Evolutionary conservation across 2,329 filamentous ascomycete species (phyloP).

Genomic region (Penicillium hordei): DNA sequence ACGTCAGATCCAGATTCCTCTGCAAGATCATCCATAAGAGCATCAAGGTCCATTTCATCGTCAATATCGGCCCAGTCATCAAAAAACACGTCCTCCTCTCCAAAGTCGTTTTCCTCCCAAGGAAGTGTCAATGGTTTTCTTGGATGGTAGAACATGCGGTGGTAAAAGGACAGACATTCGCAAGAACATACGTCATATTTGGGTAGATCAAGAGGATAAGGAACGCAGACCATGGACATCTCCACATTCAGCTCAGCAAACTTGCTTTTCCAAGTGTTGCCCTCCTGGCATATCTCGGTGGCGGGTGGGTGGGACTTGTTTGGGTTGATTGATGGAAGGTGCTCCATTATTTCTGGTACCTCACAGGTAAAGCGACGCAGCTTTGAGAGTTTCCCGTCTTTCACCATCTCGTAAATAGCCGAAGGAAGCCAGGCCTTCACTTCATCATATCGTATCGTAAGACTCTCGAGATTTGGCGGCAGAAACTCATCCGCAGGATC

Average conservation of each 20-base stretch:
- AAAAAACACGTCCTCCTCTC: background rate
- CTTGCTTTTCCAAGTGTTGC: conserved; percentile 2
- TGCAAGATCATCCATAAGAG: background rate
- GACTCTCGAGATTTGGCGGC: conserved; percentile 5
- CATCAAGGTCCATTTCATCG: background rate
- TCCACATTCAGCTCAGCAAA: conserved; percentile 5
- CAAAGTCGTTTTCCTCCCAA: background rate
- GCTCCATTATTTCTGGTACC: conserved; percentile 2
- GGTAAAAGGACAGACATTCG: conserved; percentile 9
- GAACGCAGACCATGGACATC: background rate
- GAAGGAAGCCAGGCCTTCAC: background rate
- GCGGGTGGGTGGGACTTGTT: background rate
- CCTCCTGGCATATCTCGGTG: conserved; percentile 3
- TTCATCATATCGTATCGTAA: conserved; percentile 9
- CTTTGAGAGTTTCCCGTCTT: background rate
- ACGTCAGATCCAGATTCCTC: background rate
- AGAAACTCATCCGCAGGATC: background rate
- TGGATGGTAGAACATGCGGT: conserved; percentile 5
- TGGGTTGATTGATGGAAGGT: conserved; percentile 3
- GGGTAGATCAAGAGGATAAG: conserved; percentile 4
- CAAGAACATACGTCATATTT: conserved; percentile 7
- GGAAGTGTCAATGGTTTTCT: background rate
- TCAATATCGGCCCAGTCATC: conserved; percentile 8
- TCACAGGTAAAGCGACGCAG: conserved; percentile 5
- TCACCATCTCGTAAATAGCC: background rate